Evolutionary conservation across 768 basidiomycete genomes (phyloP).

Genomic region (Mycena latifolia): DNA sequence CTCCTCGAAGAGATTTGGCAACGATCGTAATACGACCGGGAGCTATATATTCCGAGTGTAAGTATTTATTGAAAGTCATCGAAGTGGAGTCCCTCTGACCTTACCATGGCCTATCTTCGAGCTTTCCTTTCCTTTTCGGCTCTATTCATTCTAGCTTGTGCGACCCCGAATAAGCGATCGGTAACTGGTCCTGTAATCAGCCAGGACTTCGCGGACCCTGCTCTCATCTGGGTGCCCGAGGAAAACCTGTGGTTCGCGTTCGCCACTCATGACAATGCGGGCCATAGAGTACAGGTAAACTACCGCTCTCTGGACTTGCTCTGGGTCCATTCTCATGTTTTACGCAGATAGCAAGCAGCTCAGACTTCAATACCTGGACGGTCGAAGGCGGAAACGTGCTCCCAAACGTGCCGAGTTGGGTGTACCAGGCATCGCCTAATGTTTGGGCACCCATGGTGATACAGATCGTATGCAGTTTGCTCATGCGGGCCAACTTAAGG

Average conservation of each 20-base stretch:
- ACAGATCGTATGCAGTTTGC: constrained; percentile 15
- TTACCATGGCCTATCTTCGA: constrained; percentile 4
- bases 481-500: background rate
- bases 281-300: constrained; percentile 20
- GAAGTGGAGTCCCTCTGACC: no score
- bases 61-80: no score
- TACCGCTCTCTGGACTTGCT: background rate
- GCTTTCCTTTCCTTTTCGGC: background rate
- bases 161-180: constrained; percentile 2
- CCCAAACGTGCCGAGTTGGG: constrained; percentile 36
- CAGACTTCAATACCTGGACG: constrained; percentile 38
- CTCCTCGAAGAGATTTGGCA: no score
- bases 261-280: constrained; percentile 7
- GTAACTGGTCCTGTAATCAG: constrained; percentile 20
- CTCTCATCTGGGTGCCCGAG: constrained; percentile 24
- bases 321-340: background rate
- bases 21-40: no score
- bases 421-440: constrained; percentile 8
- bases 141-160: background rate
- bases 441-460: constrained; percentile 41
- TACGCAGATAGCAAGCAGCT: constrained; percentile 10
- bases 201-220: constrained; percentile 34
- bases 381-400: constrained; percentile 29
- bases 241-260: constrained; percentile 28
- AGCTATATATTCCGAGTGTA: no score